These are phyloP conservation scores for Helianthus tuberosus DNA, from an alignment of 129 eudicot species.

Conservation along the genomic window DNA sequence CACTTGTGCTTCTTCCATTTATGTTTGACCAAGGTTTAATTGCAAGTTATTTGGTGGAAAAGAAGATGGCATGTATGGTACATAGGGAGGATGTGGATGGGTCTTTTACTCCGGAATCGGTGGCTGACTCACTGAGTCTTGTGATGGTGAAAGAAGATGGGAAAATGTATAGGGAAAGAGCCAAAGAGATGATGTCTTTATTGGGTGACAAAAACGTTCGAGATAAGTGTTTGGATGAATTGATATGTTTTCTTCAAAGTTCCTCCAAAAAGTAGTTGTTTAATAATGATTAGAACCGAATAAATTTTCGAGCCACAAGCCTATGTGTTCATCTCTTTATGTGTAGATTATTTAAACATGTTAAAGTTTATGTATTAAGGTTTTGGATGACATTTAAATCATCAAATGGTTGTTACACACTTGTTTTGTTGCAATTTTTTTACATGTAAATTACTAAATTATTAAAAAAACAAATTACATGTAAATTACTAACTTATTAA, in stretches of 20 bases:
- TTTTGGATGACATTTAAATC: too few relatives aligned
- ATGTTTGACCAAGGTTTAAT: constrained; percentile 24
- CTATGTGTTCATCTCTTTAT: too few relatives aligned
- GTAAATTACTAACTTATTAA: too few relatives aligned
- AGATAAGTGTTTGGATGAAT: constrained; percentile 19
- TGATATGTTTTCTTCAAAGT: constrained; percentile 10
- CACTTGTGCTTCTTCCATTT: constrained; percentile 20
- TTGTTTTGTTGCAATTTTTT: too few relatives aligned
- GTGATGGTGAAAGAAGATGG: constrained; percentile 39
- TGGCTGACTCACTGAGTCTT: constrained; percentile 30
- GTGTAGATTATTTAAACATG: too few relatives aligned
- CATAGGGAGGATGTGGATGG: constrained; percentile 33
- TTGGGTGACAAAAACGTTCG: constrained; percentile 5
- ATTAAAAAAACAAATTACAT: too few relatives aligned
- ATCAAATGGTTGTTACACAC: too few relatives aligned
- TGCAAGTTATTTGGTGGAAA: constrained; percentile 36
- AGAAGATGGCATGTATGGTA: constrained; percentile 15
- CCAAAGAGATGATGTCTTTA: constrained; percentile 24
- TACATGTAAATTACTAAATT: too few relatives aligned
- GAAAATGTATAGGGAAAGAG: constrained; percentile 23
- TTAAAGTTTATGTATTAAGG: too few relatives aligned
- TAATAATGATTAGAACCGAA: too few relatives aligned
- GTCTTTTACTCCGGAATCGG: constrained; percentile 31
- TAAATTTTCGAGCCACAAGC: too few relatives aligned
- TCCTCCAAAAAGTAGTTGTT: background rate